Evolutionary conservation across 1,139 yeast species (phyloP).

Genomic region (Geotrichum siamense): DNA sequence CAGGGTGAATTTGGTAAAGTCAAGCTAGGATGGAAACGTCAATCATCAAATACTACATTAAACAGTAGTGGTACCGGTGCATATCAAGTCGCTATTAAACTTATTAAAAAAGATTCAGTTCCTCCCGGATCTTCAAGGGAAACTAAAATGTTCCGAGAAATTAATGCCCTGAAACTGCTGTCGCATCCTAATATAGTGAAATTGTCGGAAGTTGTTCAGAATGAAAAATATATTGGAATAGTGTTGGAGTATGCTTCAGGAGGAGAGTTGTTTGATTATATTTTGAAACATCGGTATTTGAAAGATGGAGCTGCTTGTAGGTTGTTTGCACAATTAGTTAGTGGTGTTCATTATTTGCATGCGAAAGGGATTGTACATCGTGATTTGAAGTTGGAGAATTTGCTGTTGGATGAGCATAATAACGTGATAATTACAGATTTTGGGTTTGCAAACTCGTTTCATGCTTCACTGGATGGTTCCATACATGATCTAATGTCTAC

Average conservation of each 20-base stretch:
- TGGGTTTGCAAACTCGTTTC: slow-evolving; percentile 87
- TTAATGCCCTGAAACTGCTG: slow-evolving; percentile 76
- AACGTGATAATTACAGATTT: slow-evolving; percentile 76
- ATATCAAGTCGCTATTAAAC: slow-evolving; percentile 82
- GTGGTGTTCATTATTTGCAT: slow-evolving; percentile 90
- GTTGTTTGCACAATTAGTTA: slow-evolving; percentile 83
- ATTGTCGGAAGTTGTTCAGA: slow-evolving; percentile 86
- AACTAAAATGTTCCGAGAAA: slow-evolving; percentile 84
- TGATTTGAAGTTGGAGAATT: slow-evolving; percentile 64
- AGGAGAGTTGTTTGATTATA: slow-evolving; percentile 93
- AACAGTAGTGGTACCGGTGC: no score
- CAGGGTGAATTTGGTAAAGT: slow-evolving; percentile 98
- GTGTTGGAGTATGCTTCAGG: slow-evolving; percentile 96
- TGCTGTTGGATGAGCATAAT: slow-evolving; percentile 69
- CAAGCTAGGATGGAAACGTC: slow-evolving; percentile 91
- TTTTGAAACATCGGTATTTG: slow-evolving; percentile 74
- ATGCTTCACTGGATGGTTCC: slow-evolving; percentile 28
- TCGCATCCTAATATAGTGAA: slow-evolving; percentile 91
- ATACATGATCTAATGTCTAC: slow-evolving; percentile 76
- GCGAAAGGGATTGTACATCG: slow-evolving; percentile 76
- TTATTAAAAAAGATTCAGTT: slow-evolving; percentile 78
- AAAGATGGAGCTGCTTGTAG: slow-evolving; percentile 78
- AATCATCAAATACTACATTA: slow-evolving; percentile 18
- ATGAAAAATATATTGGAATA: slow-evolving; percentile 91
- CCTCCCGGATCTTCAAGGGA: slow-evolving; percentile 77